Conservation (phyloP, 2,329 filamentous ascomycete genomes). For the Botrytis aclada region DNA sequence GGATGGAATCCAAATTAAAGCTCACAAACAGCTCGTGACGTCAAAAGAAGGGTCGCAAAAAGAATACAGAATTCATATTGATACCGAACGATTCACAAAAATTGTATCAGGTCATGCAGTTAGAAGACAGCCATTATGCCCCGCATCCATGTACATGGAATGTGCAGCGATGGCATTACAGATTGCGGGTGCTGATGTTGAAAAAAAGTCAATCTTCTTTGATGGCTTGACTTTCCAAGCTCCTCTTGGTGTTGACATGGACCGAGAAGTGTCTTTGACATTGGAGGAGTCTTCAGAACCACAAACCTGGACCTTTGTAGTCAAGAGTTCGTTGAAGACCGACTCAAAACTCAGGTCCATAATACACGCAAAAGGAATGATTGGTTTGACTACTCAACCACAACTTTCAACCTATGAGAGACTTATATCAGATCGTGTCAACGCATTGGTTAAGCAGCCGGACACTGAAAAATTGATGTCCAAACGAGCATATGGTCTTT, state of each 20-base stretch:
- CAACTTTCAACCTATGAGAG: background rate
- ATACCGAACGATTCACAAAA: background rate
- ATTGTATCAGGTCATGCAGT: slow-evolving; percentile 8
- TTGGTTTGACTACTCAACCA: background rate
- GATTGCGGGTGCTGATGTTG: background rate
- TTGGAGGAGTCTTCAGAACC: background rate
- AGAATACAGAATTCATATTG: background rate
- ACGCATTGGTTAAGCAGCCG: background rate
- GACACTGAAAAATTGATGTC: slow-evolving; percentile 9
- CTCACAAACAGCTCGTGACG: background rate
- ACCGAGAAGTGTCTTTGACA: background rate
- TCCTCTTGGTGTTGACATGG: slow-evolving; percentile 1
- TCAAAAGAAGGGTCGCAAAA: background rate
- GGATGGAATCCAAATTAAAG: background rate
- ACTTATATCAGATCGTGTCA: background rate
- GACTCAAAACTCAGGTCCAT: background rate
- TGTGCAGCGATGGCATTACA: slow-evolving; percentile 5
- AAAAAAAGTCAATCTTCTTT: background rate
- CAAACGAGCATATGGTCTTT: slow-evolving; percentile 12
- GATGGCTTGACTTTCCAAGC: slow-evolving; percentile 2
- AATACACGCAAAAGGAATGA: slow-evolving; percentile 1
- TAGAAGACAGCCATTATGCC: background rate
- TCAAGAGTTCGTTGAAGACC: slow-evolving; percentile 1
- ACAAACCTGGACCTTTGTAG: background rate
- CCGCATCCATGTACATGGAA: slow-evolving; percentile 15